Evolutionary conservation across 2,329 filamentous ascomycete genomes (phyloP).

Genomic region (Beauveria medogensis): DNA sequence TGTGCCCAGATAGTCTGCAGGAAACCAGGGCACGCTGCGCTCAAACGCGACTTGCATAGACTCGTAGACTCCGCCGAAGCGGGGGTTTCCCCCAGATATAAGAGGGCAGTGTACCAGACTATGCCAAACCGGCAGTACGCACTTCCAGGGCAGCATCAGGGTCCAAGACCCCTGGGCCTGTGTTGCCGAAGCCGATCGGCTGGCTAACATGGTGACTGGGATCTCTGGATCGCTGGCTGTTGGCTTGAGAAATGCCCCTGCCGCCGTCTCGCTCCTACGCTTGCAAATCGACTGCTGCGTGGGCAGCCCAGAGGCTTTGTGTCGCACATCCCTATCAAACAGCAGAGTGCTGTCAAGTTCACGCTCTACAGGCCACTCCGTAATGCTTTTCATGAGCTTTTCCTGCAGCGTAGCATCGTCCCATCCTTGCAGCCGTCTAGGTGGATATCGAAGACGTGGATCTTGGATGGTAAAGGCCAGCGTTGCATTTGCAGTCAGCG

Average conservation of each 20-base stretch:
- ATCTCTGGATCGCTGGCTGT: conserved; percentile 62
- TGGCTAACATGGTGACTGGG: conserved; percentile 63
- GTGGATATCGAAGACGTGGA: conserved; percentile 72
- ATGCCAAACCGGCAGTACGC: conserved; percentile 78
- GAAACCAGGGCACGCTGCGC: conserved; percentile 71
- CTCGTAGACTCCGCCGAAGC: conserved; percentile 76
- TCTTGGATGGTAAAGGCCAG: conserved; percentile 69
- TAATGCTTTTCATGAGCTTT: conserved; percentile 50
- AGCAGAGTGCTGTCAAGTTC: conserved; percentile 42
- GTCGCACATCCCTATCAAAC: conserved; percentile 60
- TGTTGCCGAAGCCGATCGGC: conserved; percentile 37
- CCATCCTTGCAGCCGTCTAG: conserved; percentile 42
- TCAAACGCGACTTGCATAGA: conserved; percentile 76
- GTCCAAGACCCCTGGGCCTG: conserved; percentile 68
- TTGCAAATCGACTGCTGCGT: conserved; percentile 77
- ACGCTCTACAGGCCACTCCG: conserved; percentile 59
- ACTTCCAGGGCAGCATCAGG: conserved; percentile 83
- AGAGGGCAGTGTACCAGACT: conserved; percentile 75
- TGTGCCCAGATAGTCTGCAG: conserved; percentile 74
- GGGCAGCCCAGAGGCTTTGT: conserved; percentile 56
- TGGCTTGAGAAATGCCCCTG: conserved; percentile 54
- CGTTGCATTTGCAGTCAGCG: conserved; percentile 61
- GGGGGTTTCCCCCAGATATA: conserved; percentile 69
- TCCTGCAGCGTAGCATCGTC: conserved; percentile 28
- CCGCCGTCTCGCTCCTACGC: conserved; percentile 54